These are phyloP conservation scores for Saitozyma sp. DNA, from an alignment of 768 basidiomycete genomes.

Conservation along the genomic window DNA sequence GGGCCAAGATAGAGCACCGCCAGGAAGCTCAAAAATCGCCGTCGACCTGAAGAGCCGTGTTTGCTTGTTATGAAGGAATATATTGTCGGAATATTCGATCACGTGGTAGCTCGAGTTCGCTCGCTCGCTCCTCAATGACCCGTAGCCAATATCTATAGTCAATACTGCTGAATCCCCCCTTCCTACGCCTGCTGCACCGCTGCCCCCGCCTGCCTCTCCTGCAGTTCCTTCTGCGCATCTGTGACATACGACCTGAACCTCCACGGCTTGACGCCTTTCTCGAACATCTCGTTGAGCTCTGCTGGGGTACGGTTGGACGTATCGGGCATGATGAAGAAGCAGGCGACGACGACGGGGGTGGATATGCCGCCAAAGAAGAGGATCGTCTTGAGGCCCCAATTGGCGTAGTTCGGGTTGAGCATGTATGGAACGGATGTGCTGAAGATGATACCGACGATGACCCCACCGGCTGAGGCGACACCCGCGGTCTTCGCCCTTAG, in stretches of 20 bases:
- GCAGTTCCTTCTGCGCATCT: constrained; percentile 4
- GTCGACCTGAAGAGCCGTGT: too few relatives aligned
- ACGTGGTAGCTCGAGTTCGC: too few relatives aligned
- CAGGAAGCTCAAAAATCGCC: too few relatives aligned
- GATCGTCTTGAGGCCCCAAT: constrained; percentile 38
- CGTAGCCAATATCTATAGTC: too few relatives aligned
- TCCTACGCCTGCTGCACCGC: too few relatives aligned
- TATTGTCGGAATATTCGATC: too few relatives aligned
- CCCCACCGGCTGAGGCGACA: constrained; percentile 33
- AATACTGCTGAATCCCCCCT: too few relatives aligned
- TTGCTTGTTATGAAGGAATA: too few relatives aligned
- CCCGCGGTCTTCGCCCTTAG: constrained; percentile 40
- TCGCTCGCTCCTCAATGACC: too few relatives aligned
- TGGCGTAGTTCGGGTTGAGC: constrained; percentile 30
- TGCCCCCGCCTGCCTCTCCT: too few relatives aligned
- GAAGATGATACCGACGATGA: constrained; percentile 30
- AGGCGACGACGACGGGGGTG: constrained; percentile 22
- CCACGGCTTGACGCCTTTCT: constrained; percentile 1
- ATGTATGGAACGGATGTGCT: constrained; percentile 32
- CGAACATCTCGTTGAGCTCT: constrained; percentile 7
- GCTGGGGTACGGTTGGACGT: constrained; percentile 10
- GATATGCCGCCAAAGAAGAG: constrained; percentile 40
- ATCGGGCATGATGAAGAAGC: constrained; percentile 32
- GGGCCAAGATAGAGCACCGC: too few relatives aligned
- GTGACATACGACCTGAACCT: constrained; percentile 1